Conservation (phyloP, 768 basidiomycete species). For the Butyriboletus loyo region DNA sequence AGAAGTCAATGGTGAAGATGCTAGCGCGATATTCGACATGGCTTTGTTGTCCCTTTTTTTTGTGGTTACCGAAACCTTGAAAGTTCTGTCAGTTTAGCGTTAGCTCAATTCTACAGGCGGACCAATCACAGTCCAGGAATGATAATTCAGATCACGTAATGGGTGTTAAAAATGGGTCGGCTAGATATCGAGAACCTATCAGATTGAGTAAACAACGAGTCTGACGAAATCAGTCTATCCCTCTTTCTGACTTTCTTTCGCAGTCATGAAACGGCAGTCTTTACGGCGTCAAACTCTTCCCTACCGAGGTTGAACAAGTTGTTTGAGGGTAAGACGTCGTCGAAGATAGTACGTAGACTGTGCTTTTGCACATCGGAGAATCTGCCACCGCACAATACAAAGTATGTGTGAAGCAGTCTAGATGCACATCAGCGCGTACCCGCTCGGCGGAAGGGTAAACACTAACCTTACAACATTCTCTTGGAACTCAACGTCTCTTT, state of each 20-base stretch:
- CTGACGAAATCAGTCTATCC: constrained; percentile 13
- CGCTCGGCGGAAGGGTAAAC: background rate
- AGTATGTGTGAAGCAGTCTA: constrained; percentile 55
- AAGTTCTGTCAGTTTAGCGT: constrained; percentile 13
- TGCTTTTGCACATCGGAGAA: constrained; percentile 32
- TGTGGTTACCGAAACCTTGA: constrained; percentile 4
- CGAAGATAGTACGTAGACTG: constrained; percentile 28
- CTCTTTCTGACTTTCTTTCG: constrained; percentile 6
- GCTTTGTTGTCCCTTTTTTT: constrained; percentile 15
- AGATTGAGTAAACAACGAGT: constrained; percentile 10
- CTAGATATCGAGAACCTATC: constrained; percentile 24
- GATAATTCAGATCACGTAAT: constrained; percentile 26
- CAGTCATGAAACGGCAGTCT: constrained; percentile 21
- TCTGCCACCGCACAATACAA: constrained; percentile 37
- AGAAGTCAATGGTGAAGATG: background rate
- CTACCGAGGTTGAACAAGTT: constrained; percentile 29
- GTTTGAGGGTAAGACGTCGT: constrained; percentile 10
- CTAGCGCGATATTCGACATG: constrained; percentile 2
- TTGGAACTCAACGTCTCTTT: constrained; percentile 61
- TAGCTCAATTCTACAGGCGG: constrained; percentile 4
- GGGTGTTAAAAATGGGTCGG: constrained; percentile 22
- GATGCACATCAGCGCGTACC: background rate
- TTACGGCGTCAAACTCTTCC: constrained; percentile 25
- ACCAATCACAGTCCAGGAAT: constrained; percentile 17
- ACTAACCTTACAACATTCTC: constrained; percentile 59